phyloP scores from a whole-genome alignment of 2,329 filamentous ascomycete genomes.

The Penicillium sp. region DNA sequence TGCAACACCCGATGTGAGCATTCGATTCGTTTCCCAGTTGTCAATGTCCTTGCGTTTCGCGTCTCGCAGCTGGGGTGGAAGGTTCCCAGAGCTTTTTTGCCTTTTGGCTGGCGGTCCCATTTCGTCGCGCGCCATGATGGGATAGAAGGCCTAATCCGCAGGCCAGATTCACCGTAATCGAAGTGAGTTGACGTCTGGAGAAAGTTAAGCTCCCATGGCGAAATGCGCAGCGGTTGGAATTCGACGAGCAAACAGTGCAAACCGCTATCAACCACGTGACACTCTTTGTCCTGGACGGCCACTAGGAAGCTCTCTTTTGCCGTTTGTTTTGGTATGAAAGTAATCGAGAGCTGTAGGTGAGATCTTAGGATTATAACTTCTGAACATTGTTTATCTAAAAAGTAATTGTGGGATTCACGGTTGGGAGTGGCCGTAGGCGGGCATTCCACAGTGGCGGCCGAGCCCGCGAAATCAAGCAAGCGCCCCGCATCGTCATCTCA shows the following conservation, averaged over 20 bases:
- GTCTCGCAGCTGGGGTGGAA: slow-evolving; percentile 37
- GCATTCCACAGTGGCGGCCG: slow-evolving; percentile 4
- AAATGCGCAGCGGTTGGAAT: slow-evolving; percentile 7
- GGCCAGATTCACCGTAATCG: neutral
- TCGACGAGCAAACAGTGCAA: slow-evolving; percentile 31
- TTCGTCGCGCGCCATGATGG: slow-evolving; percentile 36
- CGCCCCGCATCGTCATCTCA: slow-evolving; percentile 35
- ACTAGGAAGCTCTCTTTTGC: neutral
- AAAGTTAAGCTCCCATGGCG: slow-evolving; percentile 8
- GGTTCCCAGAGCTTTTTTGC: slow-evolving; percentile 36
- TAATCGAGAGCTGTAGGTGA: neutral
- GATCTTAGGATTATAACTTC: neutral
- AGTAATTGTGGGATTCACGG: neutral
- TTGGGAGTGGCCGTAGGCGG: neutral
- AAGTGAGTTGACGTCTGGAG: neutral
- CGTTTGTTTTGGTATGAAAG: neutral
- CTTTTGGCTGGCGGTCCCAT: slow-evolving; percentile 39
- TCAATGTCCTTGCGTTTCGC: slow-evolving; percentile 87
- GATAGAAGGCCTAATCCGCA: neutral
- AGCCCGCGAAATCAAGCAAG: slow-evolving; percentile 13
- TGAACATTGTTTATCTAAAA: neutral
- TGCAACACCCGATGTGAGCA: slow-evolving; percentile 94
- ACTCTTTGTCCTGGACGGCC: neutral
- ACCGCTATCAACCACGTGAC: slow-evolving; percentile 28
- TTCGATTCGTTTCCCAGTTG: slow-evolving; percentile 97